Base-by-base conservation (phyloP, 1,139 yeast species). In the Candida labiduridarum region DNA sequence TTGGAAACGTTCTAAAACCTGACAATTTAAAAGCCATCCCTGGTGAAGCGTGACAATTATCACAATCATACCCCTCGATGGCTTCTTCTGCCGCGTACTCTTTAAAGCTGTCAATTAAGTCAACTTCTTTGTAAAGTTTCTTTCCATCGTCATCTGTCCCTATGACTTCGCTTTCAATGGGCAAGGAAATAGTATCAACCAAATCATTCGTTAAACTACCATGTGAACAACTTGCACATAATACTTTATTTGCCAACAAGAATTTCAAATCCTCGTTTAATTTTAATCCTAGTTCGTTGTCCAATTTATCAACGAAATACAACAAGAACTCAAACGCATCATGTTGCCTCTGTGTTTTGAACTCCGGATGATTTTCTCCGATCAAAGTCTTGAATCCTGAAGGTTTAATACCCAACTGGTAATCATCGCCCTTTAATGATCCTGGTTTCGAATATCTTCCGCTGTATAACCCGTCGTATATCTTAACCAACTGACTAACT, bases 281-380 rank as follows among this genome's bases (percentile, higher is more conserved):
- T 9, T 53, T 53, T n/a, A 68, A 54, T 0, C 80, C 80, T 46
- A 70, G 62, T 11, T 86, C 83, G 42, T 70, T 70, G 56, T 87
- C 94, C 34, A 89, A 66, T 56, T 82, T 79, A 52, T 86, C 89
- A 36, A 86, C 61, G 18, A 92, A 67, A 63, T 85, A 86, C 9
- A 82, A 71, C 66, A 91, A 78, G 63, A 91, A 95, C 65, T 94
- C 99, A 73, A 86, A 88, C 0, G 98, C 95, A 72, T 94, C 99
- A 65, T 94, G 99, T 63, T 94, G 99, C 59, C 84, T 82, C 78
- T 86, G 89, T 0, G 96, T 85, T 44, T 85, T 78, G 61, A 94
- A 94, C 62, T 94, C 99, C 14, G 78, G 76, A 66, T 94, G 96
- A 41, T 83, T 83, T 49, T 79, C 79, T 1, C 97, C 97, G 49